Percentiles rank a stretch among this genome's conserved stretches.
These are phyloP conservation scores for Diplogelasinospora grovesii DNA, from an alignment of 495 filamentous ascomycete genomes.

Conservation along the genomic window DNA sequence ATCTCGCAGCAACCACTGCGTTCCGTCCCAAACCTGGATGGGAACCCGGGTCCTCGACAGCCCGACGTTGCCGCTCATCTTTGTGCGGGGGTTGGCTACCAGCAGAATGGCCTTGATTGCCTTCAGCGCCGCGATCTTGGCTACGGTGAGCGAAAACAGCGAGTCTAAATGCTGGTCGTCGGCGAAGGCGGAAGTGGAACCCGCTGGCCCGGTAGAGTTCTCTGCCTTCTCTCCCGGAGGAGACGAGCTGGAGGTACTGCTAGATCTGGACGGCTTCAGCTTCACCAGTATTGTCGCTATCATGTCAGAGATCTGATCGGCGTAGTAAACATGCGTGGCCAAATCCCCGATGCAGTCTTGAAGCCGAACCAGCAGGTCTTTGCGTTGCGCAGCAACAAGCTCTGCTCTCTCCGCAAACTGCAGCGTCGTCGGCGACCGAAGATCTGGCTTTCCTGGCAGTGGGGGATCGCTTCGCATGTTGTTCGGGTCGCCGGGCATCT, in stretches of 20 bases:
- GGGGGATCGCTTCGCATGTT: slow-evolving; percentile 27
- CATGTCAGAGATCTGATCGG: slow-evolving; percentile 90
- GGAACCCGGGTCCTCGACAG: slow-evolving; percentile 67
- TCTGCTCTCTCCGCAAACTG: slow-evolving; percentile 23
- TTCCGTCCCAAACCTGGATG: slow-evolving; percentile 81
- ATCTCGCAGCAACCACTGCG: slow-evolving; percentile 81
- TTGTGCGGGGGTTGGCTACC: slow-evolving; percentile 63
- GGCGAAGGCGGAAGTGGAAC: slow-evolving; percentile 20
- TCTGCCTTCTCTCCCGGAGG: slow-evolving; percentile 35
- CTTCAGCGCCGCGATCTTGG: slow-evolving; percentile 68
- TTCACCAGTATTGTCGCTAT: slow-evolving; percentile 68
- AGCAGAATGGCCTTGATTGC: slow-evolving; percentile 72
- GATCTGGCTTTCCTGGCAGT: slow-evolving; percentile 20
- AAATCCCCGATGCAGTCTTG: slow-evolving; percentile 75
- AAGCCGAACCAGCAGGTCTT: slow-evolving; percentile 57
- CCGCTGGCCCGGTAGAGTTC: slow-evolving; percentile 15
- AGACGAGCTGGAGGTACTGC: slow-evolving; percentile 32
- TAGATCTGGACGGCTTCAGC: slow-evolving; percentile 55
- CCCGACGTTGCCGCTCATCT: slow-evolving; percentile 51
- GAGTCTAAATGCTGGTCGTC: slow-evolving; percentile 44
- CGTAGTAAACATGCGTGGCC: slow-evolving; percentile 91
- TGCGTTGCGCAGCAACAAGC: slow-evolving; percentile 23
- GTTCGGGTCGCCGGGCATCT: slow-evolving; percentile 49
- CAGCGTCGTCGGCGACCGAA: slow-evolving; percentile 16
- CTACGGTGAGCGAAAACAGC: slow-evolving; percentile 67